A percentile compares a stretch with the other conserved stretches of the same genome.
Evolutionary conservation across 805 yeast species (phyloP).

Genomic region (Candida palmyrensis): DNA sequence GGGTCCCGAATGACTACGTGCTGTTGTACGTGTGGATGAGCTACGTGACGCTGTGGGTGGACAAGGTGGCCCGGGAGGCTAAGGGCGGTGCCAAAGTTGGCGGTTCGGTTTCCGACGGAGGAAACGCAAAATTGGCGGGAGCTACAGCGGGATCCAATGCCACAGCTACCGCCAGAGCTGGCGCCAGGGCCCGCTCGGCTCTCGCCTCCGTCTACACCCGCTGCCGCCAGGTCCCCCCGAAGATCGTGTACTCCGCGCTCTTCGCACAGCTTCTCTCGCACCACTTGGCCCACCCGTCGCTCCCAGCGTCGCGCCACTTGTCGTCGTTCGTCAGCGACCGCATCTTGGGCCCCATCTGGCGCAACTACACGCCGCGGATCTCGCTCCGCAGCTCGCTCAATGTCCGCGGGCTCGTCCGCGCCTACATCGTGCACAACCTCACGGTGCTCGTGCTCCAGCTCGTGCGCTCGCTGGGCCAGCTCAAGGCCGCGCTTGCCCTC

Average conservation of each 20-base stretch:
- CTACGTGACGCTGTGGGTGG: conserved; percentile 13
- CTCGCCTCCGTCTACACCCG: no score
- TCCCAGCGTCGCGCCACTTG: conserved; percentile 31
- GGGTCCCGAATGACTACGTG: conserved; percentile 34
- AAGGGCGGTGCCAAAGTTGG: background rate
- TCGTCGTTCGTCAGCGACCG: conserved; percentile 24
- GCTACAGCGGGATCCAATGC: no score
- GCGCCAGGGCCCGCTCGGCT: no score
- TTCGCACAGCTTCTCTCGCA: conserved; percentile 37
- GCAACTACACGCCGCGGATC: conserved; percentile 28
- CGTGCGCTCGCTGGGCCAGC: background rate
- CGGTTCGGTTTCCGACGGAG: background rate
- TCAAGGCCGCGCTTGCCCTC: background rate
- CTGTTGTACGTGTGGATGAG: conserved; percentile 27
- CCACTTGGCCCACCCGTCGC: conserved; percentile 35
- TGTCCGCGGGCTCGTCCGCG: conserved; percentile 23
- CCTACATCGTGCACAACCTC: conserved; percentile 23
- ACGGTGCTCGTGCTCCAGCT: conserved; percentile 5
- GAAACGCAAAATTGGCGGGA: no score
- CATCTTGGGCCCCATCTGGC: conserved; percentile 38
- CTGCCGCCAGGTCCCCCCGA: background rate
- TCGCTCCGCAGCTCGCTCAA: conserved; percentile 17
- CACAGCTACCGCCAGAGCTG: no score
- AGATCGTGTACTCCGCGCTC: conserved; percentile 27
- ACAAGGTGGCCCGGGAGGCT: background rate